Evolutionary conservation across 305 asterid genomes (phyloP).

Genomic region (Galium porrigens): DNA sequence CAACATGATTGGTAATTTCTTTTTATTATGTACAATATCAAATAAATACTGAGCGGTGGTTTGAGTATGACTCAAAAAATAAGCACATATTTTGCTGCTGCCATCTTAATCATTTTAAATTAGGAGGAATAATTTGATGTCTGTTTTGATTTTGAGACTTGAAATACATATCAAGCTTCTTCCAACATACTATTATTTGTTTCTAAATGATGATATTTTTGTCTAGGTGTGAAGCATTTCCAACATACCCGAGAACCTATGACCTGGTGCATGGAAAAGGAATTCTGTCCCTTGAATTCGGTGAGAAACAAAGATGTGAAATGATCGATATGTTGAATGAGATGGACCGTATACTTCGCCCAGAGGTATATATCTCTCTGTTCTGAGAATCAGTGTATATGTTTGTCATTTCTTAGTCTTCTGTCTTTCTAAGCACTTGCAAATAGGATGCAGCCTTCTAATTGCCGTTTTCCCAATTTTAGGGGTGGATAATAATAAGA

Average conservation of each 20-base stretch:
- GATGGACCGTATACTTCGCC: constrained; percentile 93
- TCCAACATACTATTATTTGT: background rate
- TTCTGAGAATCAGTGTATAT: background rate
- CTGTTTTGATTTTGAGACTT: background rate
- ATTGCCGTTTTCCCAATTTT: constrained; percentile 13
- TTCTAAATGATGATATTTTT: background rate
- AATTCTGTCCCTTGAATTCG: constrained; percentile 67
- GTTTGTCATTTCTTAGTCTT: background rate
- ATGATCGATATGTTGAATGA: constrained; percentile 60
- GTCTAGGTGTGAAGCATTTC: constrained; percentile 92
- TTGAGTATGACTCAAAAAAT: background rate
- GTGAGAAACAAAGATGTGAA: constrained; percentile 61
- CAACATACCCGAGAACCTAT: constrained; percentile 90
- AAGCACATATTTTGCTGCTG: background rate
- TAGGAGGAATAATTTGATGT: background rate
- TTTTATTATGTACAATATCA: background rate
- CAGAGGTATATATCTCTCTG: constrained; percentile 49
- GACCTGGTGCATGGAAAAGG: constrained; percentile 92
- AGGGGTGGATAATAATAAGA: constrained; percentile 89
- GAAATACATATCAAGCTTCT: background rate
- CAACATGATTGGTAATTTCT: constrained; percentile 72
- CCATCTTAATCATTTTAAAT: background rate
- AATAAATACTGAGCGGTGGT: background rate
- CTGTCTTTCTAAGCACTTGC: background rate
- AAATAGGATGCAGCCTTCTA: background rate